Percentiles rank a stretch among this genome's conserved stretches.
phyloP scores from a whole-genome alignment of 169 alveolate species.

The Cyclospora cayetanensis region DNA sequence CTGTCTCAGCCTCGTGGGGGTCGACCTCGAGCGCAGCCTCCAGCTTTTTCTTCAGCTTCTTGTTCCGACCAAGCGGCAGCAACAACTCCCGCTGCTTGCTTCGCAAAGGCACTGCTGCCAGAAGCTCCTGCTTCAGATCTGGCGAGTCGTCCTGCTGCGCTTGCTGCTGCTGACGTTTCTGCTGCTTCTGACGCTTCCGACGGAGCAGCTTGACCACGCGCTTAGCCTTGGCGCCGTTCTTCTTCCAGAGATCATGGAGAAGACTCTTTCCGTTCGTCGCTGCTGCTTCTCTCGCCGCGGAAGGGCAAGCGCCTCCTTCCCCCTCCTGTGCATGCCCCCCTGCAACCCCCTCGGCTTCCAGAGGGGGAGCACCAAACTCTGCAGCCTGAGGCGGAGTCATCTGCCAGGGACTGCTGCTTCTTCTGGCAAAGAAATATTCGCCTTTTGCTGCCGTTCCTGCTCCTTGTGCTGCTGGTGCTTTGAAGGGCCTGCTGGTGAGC shows the following conservation, averaged over 20 bases:
- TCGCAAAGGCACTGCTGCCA: neutral
- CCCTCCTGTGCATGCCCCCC: neutral
- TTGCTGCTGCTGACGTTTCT: slow-evolving; percentile 50
- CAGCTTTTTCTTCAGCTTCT: neutral
- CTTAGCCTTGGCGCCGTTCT: slow-evolving; percentile 37
- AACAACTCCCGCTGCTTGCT: slow-evolving; percentile 27
- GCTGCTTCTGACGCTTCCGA: slow-evolving; percentile 31
- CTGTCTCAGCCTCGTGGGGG: slow-evolving; percentile 25
- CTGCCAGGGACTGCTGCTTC: too few species aligned
- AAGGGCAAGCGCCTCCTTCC: neutral
- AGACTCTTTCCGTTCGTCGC: slow-evolving; percentile 16
- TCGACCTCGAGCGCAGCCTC: slow-evolving; percentile 1
- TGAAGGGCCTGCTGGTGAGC: too few species aligned
- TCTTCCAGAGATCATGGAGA: neutral
- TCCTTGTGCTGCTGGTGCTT: too few species aligned
- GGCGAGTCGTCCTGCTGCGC: neutral
- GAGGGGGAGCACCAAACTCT: neutral
- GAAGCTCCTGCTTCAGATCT: neutral
- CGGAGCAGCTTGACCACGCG: slow-evolving; percentile 43
- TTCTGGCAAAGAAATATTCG: too few species aligned
- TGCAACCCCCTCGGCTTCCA: neutral
- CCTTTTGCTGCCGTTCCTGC: too few species aligned
- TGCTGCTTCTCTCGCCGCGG: neutral
- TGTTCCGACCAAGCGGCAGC: slow-evolving; percentile 47
- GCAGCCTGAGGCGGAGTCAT: neutral